phyloP scores from a whole-genome alignment of 73 alveolate species.

The Effrenium voratum region DNA sequence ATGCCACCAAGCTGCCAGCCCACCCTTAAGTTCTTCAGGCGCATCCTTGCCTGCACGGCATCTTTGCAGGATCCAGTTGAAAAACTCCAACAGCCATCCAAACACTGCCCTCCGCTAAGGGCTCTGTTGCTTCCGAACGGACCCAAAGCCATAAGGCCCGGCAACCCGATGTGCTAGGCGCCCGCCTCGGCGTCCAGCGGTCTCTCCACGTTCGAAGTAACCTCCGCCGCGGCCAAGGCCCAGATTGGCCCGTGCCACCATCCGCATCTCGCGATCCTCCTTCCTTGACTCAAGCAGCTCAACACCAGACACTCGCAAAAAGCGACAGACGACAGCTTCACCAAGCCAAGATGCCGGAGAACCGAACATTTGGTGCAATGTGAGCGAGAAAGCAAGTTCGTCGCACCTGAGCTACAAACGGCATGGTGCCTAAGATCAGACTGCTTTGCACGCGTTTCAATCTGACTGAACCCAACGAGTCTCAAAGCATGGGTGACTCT shows the following conservation, averaged over 20 bases:
- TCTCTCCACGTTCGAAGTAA: conserved; percentile 51
- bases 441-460: too few species aligned
- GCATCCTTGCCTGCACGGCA: conserved; percentile 49
- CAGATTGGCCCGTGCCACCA: conserved; percentile 74
- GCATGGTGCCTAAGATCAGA: too few species aligned
- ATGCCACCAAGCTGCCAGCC: conserved; percentile 25
- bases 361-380: conserved; percentile 51
- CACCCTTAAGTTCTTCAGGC: conserved; percentile 31
- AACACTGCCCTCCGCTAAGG: too few species aligned
- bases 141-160: too few species aligned
- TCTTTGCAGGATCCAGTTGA: too few species aligned
- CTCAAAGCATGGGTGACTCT: not conserved
- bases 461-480: too few species aligned
- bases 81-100: too few species aligned
- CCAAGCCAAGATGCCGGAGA: conserved; percentile 14
- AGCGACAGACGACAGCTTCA: not conserved
- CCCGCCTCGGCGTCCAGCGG: conserved; percentile 29
- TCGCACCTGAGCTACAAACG: conserved; percentile 7
- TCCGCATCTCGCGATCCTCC: conserved; percentile 64
- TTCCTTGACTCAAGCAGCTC: conserved; percentile 1
- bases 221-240: conserved; percentile 75
- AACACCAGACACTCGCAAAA: not conserved
- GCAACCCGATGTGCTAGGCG: too few species aligned
- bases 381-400: conserved; percentile 7
- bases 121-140: too few species aligned